Evolutionary conservation across 768 basidiomycete genomes (phyloP).

Genomic region (Lactarius sanguifluus): DNA sequence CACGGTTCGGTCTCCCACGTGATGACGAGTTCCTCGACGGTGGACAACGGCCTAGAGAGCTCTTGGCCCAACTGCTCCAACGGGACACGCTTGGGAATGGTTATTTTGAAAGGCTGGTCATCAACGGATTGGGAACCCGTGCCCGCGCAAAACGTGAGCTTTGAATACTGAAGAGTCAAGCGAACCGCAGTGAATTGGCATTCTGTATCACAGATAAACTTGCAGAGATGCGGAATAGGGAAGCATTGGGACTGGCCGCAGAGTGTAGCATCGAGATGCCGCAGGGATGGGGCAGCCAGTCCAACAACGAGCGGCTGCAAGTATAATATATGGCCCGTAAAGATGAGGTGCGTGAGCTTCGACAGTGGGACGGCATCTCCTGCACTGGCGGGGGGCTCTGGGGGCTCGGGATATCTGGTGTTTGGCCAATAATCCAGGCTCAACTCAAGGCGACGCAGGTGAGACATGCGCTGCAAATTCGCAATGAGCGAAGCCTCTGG

Average conservation of each 20-base stretch:
- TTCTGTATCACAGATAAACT: neutral
- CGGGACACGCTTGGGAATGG: neutral
- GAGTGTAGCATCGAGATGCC: neutral
- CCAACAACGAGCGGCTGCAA: neutral
- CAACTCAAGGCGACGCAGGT: neutral
- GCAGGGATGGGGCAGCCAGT: constrained; percentile 10
- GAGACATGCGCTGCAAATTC: neutral
- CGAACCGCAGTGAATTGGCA: neutral
- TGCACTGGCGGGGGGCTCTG: neutral
- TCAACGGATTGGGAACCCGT: neutral
- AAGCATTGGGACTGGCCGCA: neutral
- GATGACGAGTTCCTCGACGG: constrained; percentile 4
- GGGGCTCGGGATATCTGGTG: neutral
- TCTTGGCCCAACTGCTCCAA: neutral
- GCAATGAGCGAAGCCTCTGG: neutral
- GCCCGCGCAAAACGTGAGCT: neutral
- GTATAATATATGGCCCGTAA: neutral
- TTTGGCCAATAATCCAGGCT: neutral
- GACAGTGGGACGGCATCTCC: neutral
- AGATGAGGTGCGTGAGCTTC: neutral
- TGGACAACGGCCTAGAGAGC: neutral
- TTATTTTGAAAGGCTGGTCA: neutral
- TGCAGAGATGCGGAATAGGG: neutral
- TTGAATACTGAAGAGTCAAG: neutral
- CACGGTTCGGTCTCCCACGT: neutral